Base-by-base conservation (phyloP, 2,329 filamentous ascomycete species). In the Amesomyces nigricolor region DNA sequence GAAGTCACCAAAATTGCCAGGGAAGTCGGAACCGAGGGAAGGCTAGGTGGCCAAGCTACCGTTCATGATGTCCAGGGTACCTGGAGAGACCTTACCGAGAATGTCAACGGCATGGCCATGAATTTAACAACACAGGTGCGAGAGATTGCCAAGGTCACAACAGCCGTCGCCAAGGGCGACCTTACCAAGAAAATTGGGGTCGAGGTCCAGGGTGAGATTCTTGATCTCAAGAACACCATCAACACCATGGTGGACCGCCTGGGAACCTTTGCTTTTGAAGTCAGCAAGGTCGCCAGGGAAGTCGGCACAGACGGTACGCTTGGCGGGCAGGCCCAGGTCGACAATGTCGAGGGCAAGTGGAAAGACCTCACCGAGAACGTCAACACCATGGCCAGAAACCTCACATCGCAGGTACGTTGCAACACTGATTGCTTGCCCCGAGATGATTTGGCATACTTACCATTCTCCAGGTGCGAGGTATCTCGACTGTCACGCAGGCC, bases 191-290 rank as follows among this genome's bases (percentile, higher is more conserved):
- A 96, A 77, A 96, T 99, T 68, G 88, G 90, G 59, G 90, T 95
- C 61, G 90, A 95, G 64, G 94, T 91, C 51, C 85, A 91, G 70
- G 92, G 92, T 67, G 94, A 99, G 74, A 97, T 99, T 64, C 75
- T 95, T 51, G 89, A 95, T 68, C 78, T 99, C 60, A 99, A 99
- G 75, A 90, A 91, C 66, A 99, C 92, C 7, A 97, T 97, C 76
- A 97, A 97, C 72, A 95, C 89, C 68, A 97, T 97, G 92, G 94
- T 97, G 69, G 92, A 97, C 71, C 91, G 95, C 66, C 79, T 97
- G 44, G 90, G 95, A 64, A 92, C 92, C 45, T 97, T 97, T 70
- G 92, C 92, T 55, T 94, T 94, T 64, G 91, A 97, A 71, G 92
- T 97, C 69, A 96, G 92, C 70, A 91, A 94, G 70, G 86, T 97